Base-by-base conservation (phyloP, 83 land plant species). In the Diphasiastrum complanatum region DNA sequence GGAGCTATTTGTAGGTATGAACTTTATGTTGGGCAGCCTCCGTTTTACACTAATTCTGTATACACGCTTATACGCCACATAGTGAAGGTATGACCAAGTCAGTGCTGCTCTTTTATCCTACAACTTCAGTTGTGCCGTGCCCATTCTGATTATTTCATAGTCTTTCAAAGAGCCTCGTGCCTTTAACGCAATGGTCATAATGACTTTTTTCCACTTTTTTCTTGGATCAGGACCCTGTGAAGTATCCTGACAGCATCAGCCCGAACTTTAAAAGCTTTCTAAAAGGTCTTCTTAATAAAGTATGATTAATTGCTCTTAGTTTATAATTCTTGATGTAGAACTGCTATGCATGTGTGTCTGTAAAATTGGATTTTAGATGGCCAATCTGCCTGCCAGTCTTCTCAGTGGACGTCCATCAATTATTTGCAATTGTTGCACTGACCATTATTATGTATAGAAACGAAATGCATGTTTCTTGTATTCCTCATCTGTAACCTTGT, bases 21-120 rank as follows among this genome's bases (percentile, higher is more conserved):
- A 71, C 79, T 93, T 0, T 93, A 81, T 78, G 96, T 93, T 67
- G 99, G 99, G 8, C 92, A 93, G 57, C 99, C 99, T 50, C 99
- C 99, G 47, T 93, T 93, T 74, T 93, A 93, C 57, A 93, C 99
- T 19, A 93, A 93, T 60, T 93, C 99, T 51, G 99, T 93, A 2
- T 93, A 93, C 72, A 86, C 91, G 26, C 80, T 93, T 22, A 89
- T 93, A 38, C 64, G 91, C 26, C 99, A 89, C 57, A 93, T 93
- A 32, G 87, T 93, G 4, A 89, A 86, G 90, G 99, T 93, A 60
- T 14, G n/a, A 35, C 3, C 4, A 2, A 12, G n/a, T 58, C 6
- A 32, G 16, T 55, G 8, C 25, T 6, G 27, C 18, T 4, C n/a
- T 29, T 34, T 36, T 0, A 41, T 37, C 32, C 10, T 40, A 18